Percentiles rank a stretch among this genome's conserved stretches.
Evolutionary conservation across 2,329 filamentous ascomycete genomes (phyloP).

Genomic region (Alternaria metachromatica): DNA sequence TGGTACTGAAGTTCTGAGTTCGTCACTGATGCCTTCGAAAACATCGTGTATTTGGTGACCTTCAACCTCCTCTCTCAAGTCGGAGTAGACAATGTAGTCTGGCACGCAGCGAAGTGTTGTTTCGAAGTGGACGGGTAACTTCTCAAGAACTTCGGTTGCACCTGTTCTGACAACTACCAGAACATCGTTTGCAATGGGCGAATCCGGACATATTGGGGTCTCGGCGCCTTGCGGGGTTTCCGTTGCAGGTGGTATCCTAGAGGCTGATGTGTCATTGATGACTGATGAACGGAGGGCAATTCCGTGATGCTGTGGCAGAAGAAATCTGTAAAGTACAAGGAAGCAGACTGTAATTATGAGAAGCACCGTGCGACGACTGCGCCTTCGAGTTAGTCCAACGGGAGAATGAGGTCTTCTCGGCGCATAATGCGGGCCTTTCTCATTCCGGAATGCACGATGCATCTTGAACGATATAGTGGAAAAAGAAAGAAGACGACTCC

Average conservation of each 20-base stretch:
- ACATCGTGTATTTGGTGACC: constrained; percentile 39
- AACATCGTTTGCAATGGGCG: constrained; percentile 46
- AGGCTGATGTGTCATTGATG: neutral
- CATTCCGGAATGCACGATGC: neutral
- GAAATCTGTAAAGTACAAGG: neutral
- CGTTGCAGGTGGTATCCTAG: neutral
- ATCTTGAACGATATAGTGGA: neutral
- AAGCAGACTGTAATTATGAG: neutral
- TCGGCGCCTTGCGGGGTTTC: neutral
- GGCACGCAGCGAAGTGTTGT: constrained; percentile 45
- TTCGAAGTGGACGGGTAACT: constrained; percentile 54
- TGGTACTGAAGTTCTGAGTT: constrained; percentile 26
- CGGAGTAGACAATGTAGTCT: constrained; percentile 43
- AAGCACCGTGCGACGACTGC: neutral
- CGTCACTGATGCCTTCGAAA: constrained; percentile 30
- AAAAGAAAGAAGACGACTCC: neutral
- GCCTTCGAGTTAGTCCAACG: neutral
- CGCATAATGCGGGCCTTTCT: neutral
- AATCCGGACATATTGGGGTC: neutral
- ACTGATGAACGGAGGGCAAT: neutral
- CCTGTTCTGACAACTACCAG: constrained; percentile 63
- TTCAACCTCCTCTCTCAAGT: constrained; percentile 34
- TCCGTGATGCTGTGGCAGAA: neutral
- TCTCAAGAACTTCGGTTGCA: constrained; percentile 60
- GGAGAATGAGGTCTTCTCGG: neutral